Evolutionary conservation across 441 rosid species (phyloP), one percentile per base, ranked within the genome.

Genomic region (Aquilaria agallochum): DNA sequence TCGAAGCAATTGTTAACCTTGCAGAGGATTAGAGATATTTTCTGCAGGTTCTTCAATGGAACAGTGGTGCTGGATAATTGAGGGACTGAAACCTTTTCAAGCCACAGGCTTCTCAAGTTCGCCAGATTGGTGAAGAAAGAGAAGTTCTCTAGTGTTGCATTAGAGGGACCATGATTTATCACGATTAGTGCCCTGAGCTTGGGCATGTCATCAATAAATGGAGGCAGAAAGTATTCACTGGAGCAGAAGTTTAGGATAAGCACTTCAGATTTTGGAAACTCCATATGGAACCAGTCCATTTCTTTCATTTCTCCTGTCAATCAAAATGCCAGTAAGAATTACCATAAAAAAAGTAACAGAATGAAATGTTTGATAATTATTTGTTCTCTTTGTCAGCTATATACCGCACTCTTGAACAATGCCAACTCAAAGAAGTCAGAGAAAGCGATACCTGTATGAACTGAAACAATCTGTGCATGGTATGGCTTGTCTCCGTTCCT

Each of bases 231-330:
- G 64, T 75, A 92, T 64, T 80, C 78, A 40, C 72, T 68, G 2
- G 92, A 76, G 47, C 86, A 67, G 71, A 89, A 87, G 72, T 87
- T 86, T 36, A 92, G 69, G 55, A 92, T 72, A 57, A 89, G 93
- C 54, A 86, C 93, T 79, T 89, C 93, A 40, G 96, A 88, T 72
- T 84, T 83, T 1, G 96, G 98, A 64, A 92, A 85, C 40, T 87
- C 85, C 83, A 89, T 72, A 50, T 65, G 73, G 12, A 68, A 79
- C 98, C 96, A 89, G 34, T 81, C 87, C 95, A 84, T 87, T 60
- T 85, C 96, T 50, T 63, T 63, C 91, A 92, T 92, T 70, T 85
- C 90, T 47, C 69, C 98, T 92, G 66, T 53, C 58, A 33, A 62
- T 50, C 36, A 55, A 63, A 55, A 61, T 20, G n/a, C 54, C n/a